Percentiles rank a stretch among this genome's conserved stretches.
These are phyloP conservation scores for Quercus robur DNA, from an alignment of 306 rosid genomes.

Conservation along the genomic window DNA sequence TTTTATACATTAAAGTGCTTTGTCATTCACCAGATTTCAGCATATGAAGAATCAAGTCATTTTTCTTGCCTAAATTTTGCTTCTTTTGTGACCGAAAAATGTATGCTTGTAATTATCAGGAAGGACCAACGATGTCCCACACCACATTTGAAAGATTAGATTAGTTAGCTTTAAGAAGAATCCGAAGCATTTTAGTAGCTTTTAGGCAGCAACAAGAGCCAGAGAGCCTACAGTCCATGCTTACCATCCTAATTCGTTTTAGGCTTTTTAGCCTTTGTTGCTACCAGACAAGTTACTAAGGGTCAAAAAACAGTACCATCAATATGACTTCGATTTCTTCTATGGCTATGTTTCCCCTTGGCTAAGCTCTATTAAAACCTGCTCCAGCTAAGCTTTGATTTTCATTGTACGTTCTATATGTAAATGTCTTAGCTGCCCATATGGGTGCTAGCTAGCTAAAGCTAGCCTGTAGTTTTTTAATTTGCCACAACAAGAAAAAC, in stretches of 20 bases:
- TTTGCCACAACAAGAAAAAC: not conserved
- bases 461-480: not conserved
- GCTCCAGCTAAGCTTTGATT: constrained; percentile 45
- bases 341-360: constrained; percentile 36
- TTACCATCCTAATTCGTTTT: constrained; percentile 21
- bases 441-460: constrained; percentile 4
- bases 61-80: not conserved
- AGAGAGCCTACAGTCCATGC: constrained; percentile 26
- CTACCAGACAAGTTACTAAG: constrained; percentile 41
- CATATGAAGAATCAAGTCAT: not conserved
- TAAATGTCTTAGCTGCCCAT: constrained; percentile 27
- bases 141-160: constrained; percentile 18
- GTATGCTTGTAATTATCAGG: constrained; percentile 28
- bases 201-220: constrained; percentile 39
- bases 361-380: constrained; percentile 35
- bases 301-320: constrained; percentile 34
- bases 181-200: constrained; percentile 56
- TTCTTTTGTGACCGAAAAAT: constrained; percentile 24
- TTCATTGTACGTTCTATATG: constrained; percentile 40
- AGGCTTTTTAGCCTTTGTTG: constrained; percentile 18
- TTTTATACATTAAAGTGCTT: not conserved
- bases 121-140: constrained; percentile 47
- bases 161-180: constrained; percentile 40
- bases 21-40: too few relatives aligned
- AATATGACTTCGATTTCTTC: constrained; percentile 15